phyloP scores from a whole-genome alignment of 2,329 filamentous ascomycete genomes.

The Ophiostoma novo-ulmi region DNA sequence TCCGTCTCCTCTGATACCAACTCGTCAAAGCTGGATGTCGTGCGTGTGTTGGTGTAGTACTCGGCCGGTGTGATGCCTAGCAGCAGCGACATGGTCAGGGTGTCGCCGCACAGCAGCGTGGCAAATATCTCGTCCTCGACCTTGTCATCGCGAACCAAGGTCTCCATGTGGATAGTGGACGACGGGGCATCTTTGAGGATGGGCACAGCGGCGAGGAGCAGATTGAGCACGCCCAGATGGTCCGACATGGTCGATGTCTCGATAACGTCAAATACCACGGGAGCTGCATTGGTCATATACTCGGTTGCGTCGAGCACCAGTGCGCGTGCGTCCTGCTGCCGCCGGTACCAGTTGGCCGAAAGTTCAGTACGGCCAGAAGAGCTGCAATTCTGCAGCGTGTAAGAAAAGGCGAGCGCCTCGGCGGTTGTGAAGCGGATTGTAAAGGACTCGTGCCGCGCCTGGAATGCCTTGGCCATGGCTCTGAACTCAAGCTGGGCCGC shows the following conservation, averaged over 20 bases:
- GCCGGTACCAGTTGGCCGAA: conserved; percentile 41
- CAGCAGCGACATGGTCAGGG: conserved; percentile 44
- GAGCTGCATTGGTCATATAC: conserved; percentile 30
- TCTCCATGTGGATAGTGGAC: conserved; percentile 10
- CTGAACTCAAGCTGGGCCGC: conserved; percentile 42
- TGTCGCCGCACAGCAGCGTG: conserved; percentile 43
- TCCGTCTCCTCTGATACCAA: not conserved
- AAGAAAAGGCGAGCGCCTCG: conserved; percentile 49
- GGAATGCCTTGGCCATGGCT: conserved; percentile 43
- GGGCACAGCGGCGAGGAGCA: conserved; percentile 43
- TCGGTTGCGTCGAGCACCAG: conserved; percentile 36
- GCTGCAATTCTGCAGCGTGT: conserved; percentile 44
- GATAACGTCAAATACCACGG: conserved; percentile 49
- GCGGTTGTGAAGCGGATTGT: conserved; percentile 44
- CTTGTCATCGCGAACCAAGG: conserved; percentile 22
- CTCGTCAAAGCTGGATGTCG: conserved; percentile 40
- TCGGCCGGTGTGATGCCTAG: conserved; percentile 48
- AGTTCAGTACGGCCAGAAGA: conserved; percentile 28
- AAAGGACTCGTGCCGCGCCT: conserved; percentile 32
- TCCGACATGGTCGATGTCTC: conserved; percentile 49
- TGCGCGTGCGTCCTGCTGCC: conserved; percentile 37
- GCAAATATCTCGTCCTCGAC: conserved; percentile 35
- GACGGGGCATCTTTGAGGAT: conserved; percentile 37
- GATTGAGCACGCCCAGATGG: conserved; percentile 41
- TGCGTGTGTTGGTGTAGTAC: conserved; percentile 47